Base-by-base conservation (phyloP, 352 stramenopile species). In the Pythium phragmitis region DNA sequence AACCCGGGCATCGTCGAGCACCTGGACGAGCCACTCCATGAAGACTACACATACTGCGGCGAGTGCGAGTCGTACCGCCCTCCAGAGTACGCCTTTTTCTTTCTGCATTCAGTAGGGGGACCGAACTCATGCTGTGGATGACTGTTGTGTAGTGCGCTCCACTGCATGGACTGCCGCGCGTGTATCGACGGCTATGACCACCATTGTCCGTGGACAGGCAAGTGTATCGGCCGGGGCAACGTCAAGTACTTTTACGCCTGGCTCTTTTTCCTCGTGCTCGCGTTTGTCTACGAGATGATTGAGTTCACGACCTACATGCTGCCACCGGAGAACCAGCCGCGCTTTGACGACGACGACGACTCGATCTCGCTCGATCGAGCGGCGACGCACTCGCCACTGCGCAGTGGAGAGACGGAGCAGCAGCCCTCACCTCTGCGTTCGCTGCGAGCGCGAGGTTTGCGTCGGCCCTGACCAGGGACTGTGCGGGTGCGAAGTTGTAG, bases 131-230 rank as follows among this genome's bases (percentile, higher is more conserved):
- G 17, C 13, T 26, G 26, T 5, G 26, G 2, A 30, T 30, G 26
- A 30, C 4, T 30, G 26, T 30, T 30, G 4, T 19, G 9, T 23
- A 95, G 80, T 19, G 85, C 89, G 7, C 67, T 88, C 37, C 89
- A 96, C 57, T 96, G 89, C 61, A 85, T 90, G 70, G 86, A 96
- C 60, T 96, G 89, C 66, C 81, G 85, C 39, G 87, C 91, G 59
- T 96, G 89, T 57, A 87, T 96, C 53, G 80, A 88, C 45, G 87
- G 88, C 49, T 92, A 96, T 63, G 91, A 97, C 64, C 91, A 97
- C 70, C 91, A 97, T 64, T 97, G 91, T 63, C 91, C 91, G 23
- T 97, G 90, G 87, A 97, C 91, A 13, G 88, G 89, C 63, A 96
- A 97, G 68, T 97, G 89, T 72, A 85, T 97, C 21, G 89, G 88